Evolutionary conservation across 371 early-diverging fungal species (phyloP).

Genomic region (Chytridiales sp.): DNA sequence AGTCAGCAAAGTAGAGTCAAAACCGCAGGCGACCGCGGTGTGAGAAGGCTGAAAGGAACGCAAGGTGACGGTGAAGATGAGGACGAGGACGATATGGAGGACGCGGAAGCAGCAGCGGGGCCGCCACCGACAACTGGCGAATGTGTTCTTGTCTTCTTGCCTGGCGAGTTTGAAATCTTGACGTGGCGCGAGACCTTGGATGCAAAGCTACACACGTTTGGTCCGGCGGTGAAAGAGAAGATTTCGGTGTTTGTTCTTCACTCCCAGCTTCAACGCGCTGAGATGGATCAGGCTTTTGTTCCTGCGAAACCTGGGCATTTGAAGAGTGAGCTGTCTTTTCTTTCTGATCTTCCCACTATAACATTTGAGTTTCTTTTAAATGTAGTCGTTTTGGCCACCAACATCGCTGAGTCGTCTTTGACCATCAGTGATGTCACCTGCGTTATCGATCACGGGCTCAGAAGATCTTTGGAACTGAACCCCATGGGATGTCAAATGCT

Average conservation of each 20-base stretch:
- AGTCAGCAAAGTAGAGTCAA: too few species aligned
- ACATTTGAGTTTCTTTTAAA: too few species aligned
- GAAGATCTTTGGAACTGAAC: conserved; percentile 18
- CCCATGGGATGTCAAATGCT: conserved; percentile 13
- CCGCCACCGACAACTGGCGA: too few species aligned
- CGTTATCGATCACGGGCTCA: conserved; percentile 17
- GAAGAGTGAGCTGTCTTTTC: too few species aligned
- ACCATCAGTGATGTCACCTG: conserved; percentile 39
- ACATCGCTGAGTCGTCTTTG: conserved; percentile 53
- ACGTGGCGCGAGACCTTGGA: conserved; percentile 12
- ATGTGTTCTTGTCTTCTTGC: conserved; percentile 1
- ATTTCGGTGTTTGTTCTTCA: conserved; percentile 9
- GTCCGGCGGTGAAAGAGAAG: background rate
- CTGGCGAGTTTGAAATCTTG: conserved; percentile 17
- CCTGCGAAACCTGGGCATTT: conserved; percentile 2
- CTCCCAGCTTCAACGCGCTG: conserved; percentile 10
- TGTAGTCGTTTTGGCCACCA: conserved; percentile 51
- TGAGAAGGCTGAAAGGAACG: too few species aligned
- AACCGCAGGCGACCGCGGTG: too few species aligned
- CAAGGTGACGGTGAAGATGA: too few species aligned
- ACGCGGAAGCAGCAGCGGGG: too few species aligned
- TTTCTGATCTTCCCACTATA: too few species aligned
- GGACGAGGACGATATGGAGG: too few species aligned
- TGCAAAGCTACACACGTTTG: background rate
- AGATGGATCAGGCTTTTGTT: conserved; percentile 12